phyloP scores from a whole-genome alignment of 75 land plant genomes.

The Sequoia sempervirens region DNA sequence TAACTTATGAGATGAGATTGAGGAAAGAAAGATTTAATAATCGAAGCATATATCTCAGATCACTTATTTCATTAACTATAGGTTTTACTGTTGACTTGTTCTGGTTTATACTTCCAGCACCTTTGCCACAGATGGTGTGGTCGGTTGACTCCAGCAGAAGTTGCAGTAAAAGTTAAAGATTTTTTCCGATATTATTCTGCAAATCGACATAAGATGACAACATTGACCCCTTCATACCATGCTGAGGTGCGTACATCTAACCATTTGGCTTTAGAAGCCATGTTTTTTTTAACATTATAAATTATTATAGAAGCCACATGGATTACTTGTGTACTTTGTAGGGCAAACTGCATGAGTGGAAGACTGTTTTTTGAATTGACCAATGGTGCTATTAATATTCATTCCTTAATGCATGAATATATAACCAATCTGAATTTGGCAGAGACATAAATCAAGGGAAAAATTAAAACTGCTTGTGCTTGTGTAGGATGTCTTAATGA shows the following conservation, averaged over 20 bases:
- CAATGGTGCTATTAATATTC: neutral
- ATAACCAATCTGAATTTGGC: too few relatives aligned
- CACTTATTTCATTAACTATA: neutral
- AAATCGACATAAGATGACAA: slow-evolving; percentile 96
- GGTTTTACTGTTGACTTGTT: neutral
- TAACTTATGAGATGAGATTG: neutral
- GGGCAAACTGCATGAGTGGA: too few relatives aligned
- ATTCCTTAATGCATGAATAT: neutral
- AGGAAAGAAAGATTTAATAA: neutral
- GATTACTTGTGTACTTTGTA: neutral
- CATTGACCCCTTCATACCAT: slow-evolving; percentile 91
- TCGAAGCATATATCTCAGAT: neutral
- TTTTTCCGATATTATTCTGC: slow-evolving; percentile 89
- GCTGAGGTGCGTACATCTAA: slow-evolving; percentile 64
- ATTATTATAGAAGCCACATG: neutral
- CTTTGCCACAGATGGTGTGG: slow-evolving; percentile 81
- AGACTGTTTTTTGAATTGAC: neutral
- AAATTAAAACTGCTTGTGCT: neutral
- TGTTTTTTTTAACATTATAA: neutral
- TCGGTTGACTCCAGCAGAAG: slow-evolving; percentile 62
- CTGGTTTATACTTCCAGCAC: slow-evolving; percentile 35
- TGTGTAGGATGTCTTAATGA: neutral
- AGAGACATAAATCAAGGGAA: neutral
- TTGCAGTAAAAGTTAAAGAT: slow-evolving; percentile 86
- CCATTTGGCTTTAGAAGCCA: neutral